These are phyloP conservation scores for Ustilago shanxiensis DNA, from an alignment of 1,284 basidiomycete genomes.

Conservation along the genomic window DNA sequence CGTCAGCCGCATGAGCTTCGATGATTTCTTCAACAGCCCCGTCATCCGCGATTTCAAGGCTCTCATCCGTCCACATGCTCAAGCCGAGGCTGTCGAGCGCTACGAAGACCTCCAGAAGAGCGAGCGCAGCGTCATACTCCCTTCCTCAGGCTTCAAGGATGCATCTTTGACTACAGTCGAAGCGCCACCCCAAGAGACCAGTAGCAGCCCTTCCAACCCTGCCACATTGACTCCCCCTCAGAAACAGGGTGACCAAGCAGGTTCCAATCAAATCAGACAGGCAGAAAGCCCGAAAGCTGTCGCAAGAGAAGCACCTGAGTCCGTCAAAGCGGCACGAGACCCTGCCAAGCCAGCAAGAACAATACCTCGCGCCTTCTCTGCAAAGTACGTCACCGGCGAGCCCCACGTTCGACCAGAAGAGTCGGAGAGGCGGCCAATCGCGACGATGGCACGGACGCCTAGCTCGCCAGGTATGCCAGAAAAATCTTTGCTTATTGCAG, in stretches of 20 bases:
- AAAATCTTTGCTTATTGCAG: conserved; percentile 14
- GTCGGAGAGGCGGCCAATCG: conserved; percentile 10
- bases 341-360: conserved; percentile 10
- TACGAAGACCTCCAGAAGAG: conserved; percentile 47
- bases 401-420: conserved; percentile 24
- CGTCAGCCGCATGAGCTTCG: conserved; percentile 86
- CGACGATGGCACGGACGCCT: conserved; percentile 21
- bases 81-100: conserved; percentile 38
- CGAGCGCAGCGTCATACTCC: conserved; percentile 42
- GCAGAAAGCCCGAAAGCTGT: not conserved
- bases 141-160: conserved; percentile 32
- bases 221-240: not conserved
- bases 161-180: conserved; percentile 19
- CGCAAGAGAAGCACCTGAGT: not conserved
- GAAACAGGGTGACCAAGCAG: not conserved
- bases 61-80: conserved; percentile 43
- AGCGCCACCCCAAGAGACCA: not conserved
- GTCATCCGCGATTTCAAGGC: conserved; percentile 54
- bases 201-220: not conserved
- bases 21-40: conserved; percentile 83
- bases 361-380: conserved; percentile 42
- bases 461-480: conserved; percentile 39
- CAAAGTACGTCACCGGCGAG: conserved; percentile 52
- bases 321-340: conserved; percentile 10
- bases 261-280: conserved; percentile 8